Base-by-base conservation (phyloP, 2,329 filamentous ascomycete species). In the Helicocarpus griseus region DNA sequence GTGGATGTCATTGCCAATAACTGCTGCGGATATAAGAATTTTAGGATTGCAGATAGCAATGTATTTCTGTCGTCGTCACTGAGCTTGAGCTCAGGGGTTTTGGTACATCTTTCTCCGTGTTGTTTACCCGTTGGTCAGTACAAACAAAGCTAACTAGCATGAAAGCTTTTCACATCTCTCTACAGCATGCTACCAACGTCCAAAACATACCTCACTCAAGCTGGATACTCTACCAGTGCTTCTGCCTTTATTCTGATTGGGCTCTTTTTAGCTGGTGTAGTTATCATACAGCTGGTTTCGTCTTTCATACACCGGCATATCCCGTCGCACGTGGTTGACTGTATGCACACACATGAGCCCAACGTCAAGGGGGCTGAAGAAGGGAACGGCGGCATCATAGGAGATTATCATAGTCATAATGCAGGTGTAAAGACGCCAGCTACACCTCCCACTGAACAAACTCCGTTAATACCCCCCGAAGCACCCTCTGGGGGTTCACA, bases 151-250 rank as follows among this genome's bases (percentile, higher is more conserved):
- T 52, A 45, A 48, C 53, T 36, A 58, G 36, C 9, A 9, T 39
- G 36, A 4, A 61, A 95, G 89, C 79, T 95, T 38, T 96, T 95
- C 69, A 95, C 90, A 33, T 84, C 91, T 1, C 72, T 97, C 28
- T 95, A 90, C 68, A 93, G 84, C 68, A 96, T 97, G 87, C 78
- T 97, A 6, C 91, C 91, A 8, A 89, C 87, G 19, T 83, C 91
- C 2, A 89, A 86, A 63, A 76, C 75, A 36, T 95, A 95, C 63
- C 77, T 98, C 3, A 74, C 78, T 53, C 76, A 82, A 50, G 85
- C 82, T 48, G 83, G 82, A 14, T 83, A 83, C 68, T 76, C 79
- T 6, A 75, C 87, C 2, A 79, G 83, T 55, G 65, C 71, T 2
- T 87, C 90, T 5, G 84, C 73, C 3, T 76, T 69, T 54, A 63